A percentile compares a stretch with the other conserved stretches of the same genome.
Evolutionary conservation across 495 filamentous ascomycete species (phyloP).

Genomic region (Tuber calosporum): DNA sequence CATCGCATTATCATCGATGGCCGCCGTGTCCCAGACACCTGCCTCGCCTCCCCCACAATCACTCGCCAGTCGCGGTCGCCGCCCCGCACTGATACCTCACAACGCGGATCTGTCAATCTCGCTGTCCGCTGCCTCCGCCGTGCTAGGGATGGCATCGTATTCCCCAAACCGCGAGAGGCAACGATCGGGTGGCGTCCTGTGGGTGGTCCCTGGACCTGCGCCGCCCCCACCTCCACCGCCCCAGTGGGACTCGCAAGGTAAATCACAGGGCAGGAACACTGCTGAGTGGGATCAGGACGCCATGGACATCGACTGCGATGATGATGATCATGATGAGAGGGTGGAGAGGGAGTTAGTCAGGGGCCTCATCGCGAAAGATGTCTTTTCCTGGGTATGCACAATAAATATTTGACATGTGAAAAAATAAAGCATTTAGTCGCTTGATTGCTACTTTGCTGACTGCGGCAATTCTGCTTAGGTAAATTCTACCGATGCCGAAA

Average conservation of each 20-base stretch:
- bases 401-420: neutral
- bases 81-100: constrained; percentile 39
- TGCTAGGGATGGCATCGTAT: constrained; percentile 34
- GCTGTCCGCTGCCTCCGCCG: constrained; percentile 36
- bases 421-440: neutral
- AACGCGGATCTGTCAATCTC: constrained; percentile 37
- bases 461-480: neutral
- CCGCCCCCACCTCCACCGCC: constrained; percentile 23
- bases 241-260: constrained; percentile 21
- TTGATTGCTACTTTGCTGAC: neutral
- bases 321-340: constrained; percentile 12
- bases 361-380: constrained; percentile 29
- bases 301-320: constrained; percentile 25
- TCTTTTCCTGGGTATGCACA: constrained; percentile 34
- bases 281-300: constrained; percentile 15
- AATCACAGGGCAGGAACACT: constrained; percentile 14
- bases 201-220: constrained; percentile 27
- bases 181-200: constrained; percentile 19
- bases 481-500: neutral
- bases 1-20: constrained; percentile 16
- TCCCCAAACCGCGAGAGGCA: constrained; percentile 32
- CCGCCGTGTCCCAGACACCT: constrained; percentile 25
- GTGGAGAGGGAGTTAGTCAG: constrained; percentile 23
- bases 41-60: constrained; percentile 29
- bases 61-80: constrained; percentile 32